Evolutionary conservation across 805 yeast species (phyloP), one percentile per base, ranked within the genome.

Genomic region (Pichia kluyveri): DNA sequence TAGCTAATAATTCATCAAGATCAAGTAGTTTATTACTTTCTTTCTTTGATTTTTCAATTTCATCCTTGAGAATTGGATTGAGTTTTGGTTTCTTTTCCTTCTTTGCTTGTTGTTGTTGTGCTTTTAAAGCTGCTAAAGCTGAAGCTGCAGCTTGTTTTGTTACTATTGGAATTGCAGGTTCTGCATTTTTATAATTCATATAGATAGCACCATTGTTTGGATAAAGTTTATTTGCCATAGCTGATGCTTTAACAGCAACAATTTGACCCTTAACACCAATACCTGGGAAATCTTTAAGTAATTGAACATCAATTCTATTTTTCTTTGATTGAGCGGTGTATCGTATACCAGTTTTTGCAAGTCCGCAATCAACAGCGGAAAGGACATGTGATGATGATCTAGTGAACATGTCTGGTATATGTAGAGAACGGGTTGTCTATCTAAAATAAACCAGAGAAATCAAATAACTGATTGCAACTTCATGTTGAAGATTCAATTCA

Each of bases 191-290:
- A 28, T 49, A 42, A 41, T 63, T 60, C 56, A 87, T 72, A 59
- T 87, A 89, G 18, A 78, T 75, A 4, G 96, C 96, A 41, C 87
- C 85, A 57, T 86, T 82, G 51, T 70, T 58, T 40, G 78, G 77
- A 57, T 87, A 87, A 48, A 89, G 73, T 56, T 69, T 77, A 66
- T 86, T 86, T 60, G 91, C 78, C 96, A 89, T 89, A 52, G 77
- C 71, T 23, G 88, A 85, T 31, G 96, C 89, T 52, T 79, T 74
- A 18, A 89, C 96, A 36, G 75, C 69, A 30, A 83, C 72, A 41
- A 89, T 73, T 67, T 89, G 83, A 36, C 96, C 96, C 51, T 68
- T 69, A 23, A 68, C 68, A 19, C 95, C 95, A 48, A 82, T 65
- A 14, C 73, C 74, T 31, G 80, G 77, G 59, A 79, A 74, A 58